Percentiles rank a stretch among this genome's conserved stretches.
Evolutionary conservation across 2,329 filamentous ascomycete species (phyloP).

Genomic region (Sclerotinia subarctica): DNA sequence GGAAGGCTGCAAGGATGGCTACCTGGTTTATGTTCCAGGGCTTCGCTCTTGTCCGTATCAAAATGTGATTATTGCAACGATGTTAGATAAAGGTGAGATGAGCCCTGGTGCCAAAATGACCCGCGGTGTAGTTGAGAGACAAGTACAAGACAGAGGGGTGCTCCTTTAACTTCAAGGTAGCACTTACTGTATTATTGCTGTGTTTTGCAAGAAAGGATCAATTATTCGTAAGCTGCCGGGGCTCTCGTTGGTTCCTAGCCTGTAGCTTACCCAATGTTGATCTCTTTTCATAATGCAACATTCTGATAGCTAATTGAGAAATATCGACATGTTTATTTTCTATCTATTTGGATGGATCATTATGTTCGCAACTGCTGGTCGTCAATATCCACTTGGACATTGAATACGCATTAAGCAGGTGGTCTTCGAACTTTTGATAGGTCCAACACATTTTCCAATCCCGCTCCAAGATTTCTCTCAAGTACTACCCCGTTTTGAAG

Average conservation of each 20-base stretch:
- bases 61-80: neutral
- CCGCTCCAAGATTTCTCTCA: neutral
- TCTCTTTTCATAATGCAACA: neutral
- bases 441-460: conserved; percentile 2
- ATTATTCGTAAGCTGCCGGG: neutral
- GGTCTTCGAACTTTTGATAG: neutral
- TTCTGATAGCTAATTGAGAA: neutral
- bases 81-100: too few relatives aligned
- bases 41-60: neutral
- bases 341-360: too few relatives aligned
- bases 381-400: neutral
- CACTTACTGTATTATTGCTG: neutral
- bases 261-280: neutral
- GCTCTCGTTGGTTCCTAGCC: neutral
- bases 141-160: too few relatives aligned
- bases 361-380: too few relatives aligned
- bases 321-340: neutral
- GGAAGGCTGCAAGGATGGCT: too few relatives aligned
- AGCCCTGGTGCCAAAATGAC: neutral
- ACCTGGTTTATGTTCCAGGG: too few relatives aligned
- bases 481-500: conserved; percentile 1
- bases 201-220: neutral
- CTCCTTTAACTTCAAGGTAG: neutral
- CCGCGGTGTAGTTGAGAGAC: neutral
- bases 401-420: neutral